phyloP scores from a whole-genome alignment of 192 early-diverging fungal genomes.

The Backusella australiensis region DNA sequence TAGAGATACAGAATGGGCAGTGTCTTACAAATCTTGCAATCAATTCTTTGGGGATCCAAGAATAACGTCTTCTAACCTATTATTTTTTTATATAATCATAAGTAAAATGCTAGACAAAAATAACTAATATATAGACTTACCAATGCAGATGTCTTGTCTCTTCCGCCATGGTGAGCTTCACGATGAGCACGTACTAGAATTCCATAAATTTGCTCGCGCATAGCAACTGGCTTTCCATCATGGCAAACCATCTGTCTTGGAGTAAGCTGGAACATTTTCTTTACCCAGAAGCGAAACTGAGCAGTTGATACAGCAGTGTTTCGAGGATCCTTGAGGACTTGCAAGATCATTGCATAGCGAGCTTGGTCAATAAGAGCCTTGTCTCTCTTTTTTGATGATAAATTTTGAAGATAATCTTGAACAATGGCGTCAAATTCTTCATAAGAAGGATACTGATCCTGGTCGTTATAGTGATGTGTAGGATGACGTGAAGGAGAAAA shows the following conservation, averaged over 20 bases:
- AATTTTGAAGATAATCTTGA: conserved; percentile 47
- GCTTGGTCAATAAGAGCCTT: conserved; percentile 46
- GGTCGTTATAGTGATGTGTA: conserved; percentile 22
- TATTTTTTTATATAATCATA: not conserved
- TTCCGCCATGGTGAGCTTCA: conserved; percentile 48
- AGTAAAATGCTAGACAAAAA: not conserved
- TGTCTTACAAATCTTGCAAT: conserved; percentile 48
- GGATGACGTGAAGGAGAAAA: conserved; percentile 8
- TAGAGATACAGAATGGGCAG: conserved; percentile 41
- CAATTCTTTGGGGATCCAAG: conserved; percentile 48
- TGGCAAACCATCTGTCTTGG: conserved; percentile 42
- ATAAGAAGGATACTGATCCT: conserved; percentile 43
- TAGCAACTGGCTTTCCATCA: conserved; percentile 48
- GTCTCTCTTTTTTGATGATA: conserved; percentile 50
- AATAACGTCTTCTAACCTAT: conserved; percentile 45
- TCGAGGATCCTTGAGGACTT: conserved; percentile 46
- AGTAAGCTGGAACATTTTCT: conserved; percentile 49
- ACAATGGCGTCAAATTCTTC: conserved; percentile 43
- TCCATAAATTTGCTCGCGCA: conserved; percentile 46
- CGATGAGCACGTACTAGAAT: conserved; percentile 47
- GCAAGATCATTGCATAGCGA: conserved; percentile 48
- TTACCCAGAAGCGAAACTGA: conserved; percentile 53
- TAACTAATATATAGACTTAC: conserved; percentile 15
- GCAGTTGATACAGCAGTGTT: conserved; percentile 51
- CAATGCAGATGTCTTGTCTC: conserved; percentile 53